Evolutionary conservation across 164 flowering plant genomes (phyloP).

Genomic region (Sedum album): DNA sequence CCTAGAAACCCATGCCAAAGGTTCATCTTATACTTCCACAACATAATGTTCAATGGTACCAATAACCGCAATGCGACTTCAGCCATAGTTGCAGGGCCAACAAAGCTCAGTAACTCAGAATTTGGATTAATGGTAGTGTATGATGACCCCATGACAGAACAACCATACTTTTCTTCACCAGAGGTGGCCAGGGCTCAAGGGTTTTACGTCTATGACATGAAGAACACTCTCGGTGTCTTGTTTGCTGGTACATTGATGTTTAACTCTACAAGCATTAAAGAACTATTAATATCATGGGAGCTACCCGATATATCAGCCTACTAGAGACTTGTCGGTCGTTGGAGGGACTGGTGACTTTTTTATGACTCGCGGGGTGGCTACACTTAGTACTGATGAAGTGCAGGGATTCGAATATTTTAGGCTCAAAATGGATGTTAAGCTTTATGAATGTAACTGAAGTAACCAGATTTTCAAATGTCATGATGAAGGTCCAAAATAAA

Average conservation of each 20-base stretch:
- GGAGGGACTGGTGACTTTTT: background rate
- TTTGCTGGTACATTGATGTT: no score
- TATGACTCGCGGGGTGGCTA: background rate
- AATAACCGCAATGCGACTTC: background rate
- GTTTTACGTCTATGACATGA: background rate
- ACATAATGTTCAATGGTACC: background rate
- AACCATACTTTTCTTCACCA: background rate
- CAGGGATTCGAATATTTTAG: background rate
- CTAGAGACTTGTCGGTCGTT: background rate
- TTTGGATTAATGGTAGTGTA: background rate
- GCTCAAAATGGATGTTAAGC: background rate
- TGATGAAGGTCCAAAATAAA: no score
- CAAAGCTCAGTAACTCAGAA: background rate
- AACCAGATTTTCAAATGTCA: background rate
- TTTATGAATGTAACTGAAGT: background rate
- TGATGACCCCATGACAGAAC: background rate
- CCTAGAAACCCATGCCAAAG: slow-evolving; percentile 1
- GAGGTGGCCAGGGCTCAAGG: background rate
- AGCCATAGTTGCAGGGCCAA: background rate
- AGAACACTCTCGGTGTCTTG: background rate
- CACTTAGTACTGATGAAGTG: background rate
- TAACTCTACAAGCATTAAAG: background rate
- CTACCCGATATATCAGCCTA: background rate
- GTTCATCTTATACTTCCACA: background rate
- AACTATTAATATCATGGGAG: background rate